These are phyloP conservation scores for Fraxinus paxiana DNA, from an alignment of 305 asterid genomes.

Conservation along the genomic window DNA sequence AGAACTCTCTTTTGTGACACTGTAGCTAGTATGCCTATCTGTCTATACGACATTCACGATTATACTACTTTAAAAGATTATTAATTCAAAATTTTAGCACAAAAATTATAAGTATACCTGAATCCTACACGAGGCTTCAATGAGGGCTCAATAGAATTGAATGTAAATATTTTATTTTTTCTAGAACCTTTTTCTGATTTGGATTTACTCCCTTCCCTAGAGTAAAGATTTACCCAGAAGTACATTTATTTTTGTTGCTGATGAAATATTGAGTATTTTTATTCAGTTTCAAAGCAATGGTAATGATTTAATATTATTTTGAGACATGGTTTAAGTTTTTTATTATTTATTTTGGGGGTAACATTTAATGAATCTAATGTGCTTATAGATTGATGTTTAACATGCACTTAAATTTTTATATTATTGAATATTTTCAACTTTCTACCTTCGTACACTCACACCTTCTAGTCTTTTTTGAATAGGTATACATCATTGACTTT, in stretches of 20 bases:
- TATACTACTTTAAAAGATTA: background rate
- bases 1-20: background rate
- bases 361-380: background rate
- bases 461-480: conserved; percentile 19
- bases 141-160: background rate
- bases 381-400: background rate
- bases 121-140: background rate
- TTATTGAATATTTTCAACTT: background rate
- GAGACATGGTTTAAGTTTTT: background rate
- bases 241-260: background rate
- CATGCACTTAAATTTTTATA: background rate
- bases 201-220: background rate
- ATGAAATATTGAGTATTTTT: background rate
- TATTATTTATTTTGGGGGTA: background rate
- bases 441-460: background rate
- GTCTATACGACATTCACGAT: background rate
- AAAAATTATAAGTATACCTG: background rate
- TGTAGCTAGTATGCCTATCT: background rate
- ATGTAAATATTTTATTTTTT: background rate
- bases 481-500: conserved; percentile 78
- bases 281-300: background rate
- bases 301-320: background rate
- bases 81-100: background rate
- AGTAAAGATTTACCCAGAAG: background rate
- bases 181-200: background rate